phyloP scores from a whole-genome alignment of 805 yeast species.

The Barnettozyma vustinii region DNA sequence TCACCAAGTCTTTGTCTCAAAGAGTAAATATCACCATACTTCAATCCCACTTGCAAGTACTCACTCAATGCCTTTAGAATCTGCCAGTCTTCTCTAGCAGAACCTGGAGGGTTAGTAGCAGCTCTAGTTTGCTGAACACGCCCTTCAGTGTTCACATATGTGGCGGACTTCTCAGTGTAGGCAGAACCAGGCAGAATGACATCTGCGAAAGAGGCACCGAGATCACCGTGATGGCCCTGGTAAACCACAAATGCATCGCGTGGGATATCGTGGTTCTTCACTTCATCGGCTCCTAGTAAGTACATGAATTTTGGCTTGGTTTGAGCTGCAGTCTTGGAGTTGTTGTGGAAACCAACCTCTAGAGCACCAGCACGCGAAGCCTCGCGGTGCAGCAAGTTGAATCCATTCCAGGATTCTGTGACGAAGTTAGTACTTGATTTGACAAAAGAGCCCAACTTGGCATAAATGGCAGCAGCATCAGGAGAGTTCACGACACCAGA shows the following conservation, averaged over 20 bases:
- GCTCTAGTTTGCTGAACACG: constrained; percentile 82
- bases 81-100: constrained; percentile 90
- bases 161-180: constrained; percentile 80
- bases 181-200: constrained; percentile 85
- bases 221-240: constrained; percentile 90
- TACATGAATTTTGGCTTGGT: constrained; percentile 70
- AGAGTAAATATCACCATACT: constrained; percentile 68
- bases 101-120: constrained; percentile 83
- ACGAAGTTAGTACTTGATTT: constrained; percentile 48
- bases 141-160: constrained; percentile 87
- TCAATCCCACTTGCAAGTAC: constrained; percentile 62
- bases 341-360: constrained; percentile 67
- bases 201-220: constrained; percentile 84
- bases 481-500: constrained; percentile 67
- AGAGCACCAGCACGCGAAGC: constrained; percentile 86
- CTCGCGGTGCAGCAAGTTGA: constrained; percentile 73
- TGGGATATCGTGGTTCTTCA: constrained; percentile 64
- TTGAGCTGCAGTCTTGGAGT: constrained; percentile 33
- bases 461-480: constrained; percentile 58
- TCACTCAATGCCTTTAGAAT: constrained; percentile 79
- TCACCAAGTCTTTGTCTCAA: constrained; percentile 66
- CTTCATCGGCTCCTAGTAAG: constrained; percentile 81
- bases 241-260: constrained; percentile 82
- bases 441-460: constrained; percentile 56
- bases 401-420: constrained; percentile 76